Evolutionary conservation across 192 early-diverging fungal genomes (phyloP).

Genomic region (Globomyces pollinis-pini): DNA sequence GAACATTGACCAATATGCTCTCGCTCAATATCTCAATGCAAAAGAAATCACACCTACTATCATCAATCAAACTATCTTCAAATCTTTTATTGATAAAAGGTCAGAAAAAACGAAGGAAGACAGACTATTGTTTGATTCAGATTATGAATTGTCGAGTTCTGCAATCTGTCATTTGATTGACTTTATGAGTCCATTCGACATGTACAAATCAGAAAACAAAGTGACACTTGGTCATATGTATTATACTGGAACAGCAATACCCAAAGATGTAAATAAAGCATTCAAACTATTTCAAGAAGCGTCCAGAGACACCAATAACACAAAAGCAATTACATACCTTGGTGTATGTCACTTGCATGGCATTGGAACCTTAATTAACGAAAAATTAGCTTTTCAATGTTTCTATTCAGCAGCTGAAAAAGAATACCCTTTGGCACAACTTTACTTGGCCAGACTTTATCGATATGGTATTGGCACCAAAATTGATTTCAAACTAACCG

Average conservation of each 20-base stretch:
- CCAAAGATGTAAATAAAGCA: constrained; percentile 13
- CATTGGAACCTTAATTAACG: background rate
- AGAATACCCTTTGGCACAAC: background rate
- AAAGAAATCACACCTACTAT: background rate
- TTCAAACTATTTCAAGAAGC: constrained; percentile 12
- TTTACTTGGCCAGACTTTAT: background rate
- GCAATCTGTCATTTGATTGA: background rate
- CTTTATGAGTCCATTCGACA: background rate
- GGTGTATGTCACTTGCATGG: constrained; percentile 3
- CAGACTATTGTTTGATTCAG: background rate
- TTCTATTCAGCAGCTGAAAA: background rate
- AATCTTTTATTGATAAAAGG: background rate
- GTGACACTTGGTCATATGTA: background rate
- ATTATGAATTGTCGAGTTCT: background rate
- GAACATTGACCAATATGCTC: background rate
- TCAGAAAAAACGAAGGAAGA: background rate
- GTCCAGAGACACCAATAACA: background rate
- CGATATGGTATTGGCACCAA: background rate
- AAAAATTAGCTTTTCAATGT: background rate
- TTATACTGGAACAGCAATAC: constrained; percentile 1
- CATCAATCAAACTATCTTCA: background rate
- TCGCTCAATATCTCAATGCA: background rate
- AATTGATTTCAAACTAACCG: background rate
- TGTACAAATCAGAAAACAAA: background rate
- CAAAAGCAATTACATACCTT: background rate